Evolutionary conservation across 306 rosid species (phyloP), one percentile per base, ranked within the genome.

Genomic region (Lathyrus aphaca): DNA sequence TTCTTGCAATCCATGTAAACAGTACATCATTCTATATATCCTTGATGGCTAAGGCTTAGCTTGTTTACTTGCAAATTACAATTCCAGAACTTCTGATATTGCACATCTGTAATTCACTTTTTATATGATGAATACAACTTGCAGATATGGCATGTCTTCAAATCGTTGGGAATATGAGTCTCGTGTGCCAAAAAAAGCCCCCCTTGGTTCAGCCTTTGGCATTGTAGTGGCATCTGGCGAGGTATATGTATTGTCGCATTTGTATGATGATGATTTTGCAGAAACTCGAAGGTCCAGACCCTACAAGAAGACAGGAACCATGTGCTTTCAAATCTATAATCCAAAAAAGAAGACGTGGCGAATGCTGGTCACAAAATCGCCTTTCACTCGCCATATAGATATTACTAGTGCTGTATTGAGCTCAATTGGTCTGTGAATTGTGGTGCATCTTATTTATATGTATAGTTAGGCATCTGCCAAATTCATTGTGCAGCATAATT

Each of bases 321-420:
- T 94, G 76, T 78, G 51, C 88, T 77, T 90, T 72, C 98, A 87
- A 78, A 88, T 94, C 71, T 94, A 94, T 75, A 74, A 87, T 73
- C 95, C 95, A 3, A 72, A 75, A 83, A 80, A 71, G 89, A 94
- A 82, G 88, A 49, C 80, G 0, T 90, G 97, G 97, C 88, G 97
- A 84, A 70, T 82, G 18, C 71, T 88, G 13, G 38, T 69, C 29
- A 77, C 92, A 6, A 84, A 84, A 68, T 86, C 89, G 2, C 98
- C 97, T 15, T 87, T 90, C 86, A 57, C 68, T 13, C 39, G 61
- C 70, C 71, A 64, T 38, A 25, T 84, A 64, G 90, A 94, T 82
- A 84, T 90, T 18, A 82, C 74, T 55, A 77, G 74, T 43, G 82
- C 90, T 35, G 92, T 86, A 25, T 61, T 91, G 78, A 84, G 97